These are phyloP conservation scores for Polytolypa hystricis DNA, from an alignment of 2,329 filamentous ascomycete genomes.

Conservation along the genomic window DNA sequence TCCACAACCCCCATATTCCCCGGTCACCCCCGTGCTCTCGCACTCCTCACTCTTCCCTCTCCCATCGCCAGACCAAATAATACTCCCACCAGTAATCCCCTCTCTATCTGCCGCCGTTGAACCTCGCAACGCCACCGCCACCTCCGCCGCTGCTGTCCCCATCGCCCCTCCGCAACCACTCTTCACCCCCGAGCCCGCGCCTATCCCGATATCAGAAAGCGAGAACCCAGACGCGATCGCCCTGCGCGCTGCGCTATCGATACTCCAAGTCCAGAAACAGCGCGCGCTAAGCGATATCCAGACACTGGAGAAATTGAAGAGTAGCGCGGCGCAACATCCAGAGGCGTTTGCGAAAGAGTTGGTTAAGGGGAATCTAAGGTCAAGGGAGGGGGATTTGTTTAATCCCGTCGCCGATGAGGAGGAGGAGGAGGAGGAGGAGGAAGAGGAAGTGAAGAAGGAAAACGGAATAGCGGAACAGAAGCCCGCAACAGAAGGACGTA, in stretches of 20 bases:
- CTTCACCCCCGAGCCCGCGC: constrained; percentile 27
- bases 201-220: constrained; percentile 36
- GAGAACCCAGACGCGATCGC: constrained; percentile 79
- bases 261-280: constrained; percentile 75
- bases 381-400: constrained; percentile 25
- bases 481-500: constrained; percentile 5
- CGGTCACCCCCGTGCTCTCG: constrained; percentile 35
- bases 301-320: constrained; percentile 57
- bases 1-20: constrained; percentile 36
- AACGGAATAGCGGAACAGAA: constrained; percentile 1
- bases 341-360: constrained; percentile 61
- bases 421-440: constrained; percentile 24
- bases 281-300: constrained; percentile 67
- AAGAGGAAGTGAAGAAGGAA: constrained; percentile 16
- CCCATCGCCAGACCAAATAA: constrained; percentile 4
- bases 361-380: constrained; percentile 47
- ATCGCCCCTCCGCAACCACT: neutral
- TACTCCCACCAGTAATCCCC: neutral
- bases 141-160: neutral
- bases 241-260: constrained; percentile 70
- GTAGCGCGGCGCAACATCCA: constrained; percentile 59
- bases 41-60: constrained; percentile 13
- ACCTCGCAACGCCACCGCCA: neutral
- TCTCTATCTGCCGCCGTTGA: neutral
- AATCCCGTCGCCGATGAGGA: constrained; percentile 28